These are phyloP conservation scores for Cyberlindnera galapagoensis DNA, from an alignment of 805 yeast species.

Conservation along the genomic window DNA sequence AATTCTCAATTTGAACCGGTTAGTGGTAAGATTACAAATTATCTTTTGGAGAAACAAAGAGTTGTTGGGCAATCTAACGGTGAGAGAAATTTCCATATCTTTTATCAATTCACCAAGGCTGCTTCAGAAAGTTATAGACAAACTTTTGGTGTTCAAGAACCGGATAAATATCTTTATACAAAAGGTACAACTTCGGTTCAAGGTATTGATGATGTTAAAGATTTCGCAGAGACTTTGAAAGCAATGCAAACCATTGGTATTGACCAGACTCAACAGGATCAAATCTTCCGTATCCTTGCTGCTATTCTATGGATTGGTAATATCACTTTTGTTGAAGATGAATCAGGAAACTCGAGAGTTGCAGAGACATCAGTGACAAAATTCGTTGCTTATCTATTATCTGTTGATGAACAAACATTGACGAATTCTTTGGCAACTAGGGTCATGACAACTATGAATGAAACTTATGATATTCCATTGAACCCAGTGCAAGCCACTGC, in stretches of 20 bases:
- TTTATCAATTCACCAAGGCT: slow-evolving; percentile 90
- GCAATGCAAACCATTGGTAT: slow-evolving; percentile 91
- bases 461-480: slow-evolving; percentile 89
- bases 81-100: slow-evolving; percentile 95
- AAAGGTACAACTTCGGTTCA: slow-evolving; percentile 81
- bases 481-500: slow-evolving; percentile 91
- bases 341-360: slow-evolving; percentile 76
- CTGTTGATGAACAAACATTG: slow-evolving; percentile 65
- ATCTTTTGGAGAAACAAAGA: slow-evolving; percentile 88
- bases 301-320: slow-evolving; percentile 94
- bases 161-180: slow-evolving; percentile 89
- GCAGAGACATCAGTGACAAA: slow-evolving; percentile 88
- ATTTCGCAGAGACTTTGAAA: slow-evolving; percentile 69
- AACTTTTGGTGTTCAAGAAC: slow-evolving; percentile 82
- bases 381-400: slow-evolving; percentile 86
- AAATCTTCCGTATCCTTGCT: slow-evolving; percentile 79
- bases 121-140: slow-evolving; percentile 83
- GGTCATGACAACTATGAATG: slow-evolving; percentile 83
- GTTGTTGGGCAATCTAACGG: slow-evolving; percentile 91
- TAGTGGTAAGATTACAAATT: slow-evolving; percentile 94
- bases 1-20: slow-evolving; percentile 80
- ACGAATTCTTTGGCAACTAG: slow-evolving; percentile 69
- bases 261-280: slow-evolving; percentile 76
- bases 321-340: slow-evolving; percentile 77
- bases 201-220: slow-evolving; percentile 77